These are phyloP conservation scores for Paramyrothecium sp. DNA, from an alignment of 2,329 filamentous ascomycete genomes.

Conservation along the genomic window DNA sequence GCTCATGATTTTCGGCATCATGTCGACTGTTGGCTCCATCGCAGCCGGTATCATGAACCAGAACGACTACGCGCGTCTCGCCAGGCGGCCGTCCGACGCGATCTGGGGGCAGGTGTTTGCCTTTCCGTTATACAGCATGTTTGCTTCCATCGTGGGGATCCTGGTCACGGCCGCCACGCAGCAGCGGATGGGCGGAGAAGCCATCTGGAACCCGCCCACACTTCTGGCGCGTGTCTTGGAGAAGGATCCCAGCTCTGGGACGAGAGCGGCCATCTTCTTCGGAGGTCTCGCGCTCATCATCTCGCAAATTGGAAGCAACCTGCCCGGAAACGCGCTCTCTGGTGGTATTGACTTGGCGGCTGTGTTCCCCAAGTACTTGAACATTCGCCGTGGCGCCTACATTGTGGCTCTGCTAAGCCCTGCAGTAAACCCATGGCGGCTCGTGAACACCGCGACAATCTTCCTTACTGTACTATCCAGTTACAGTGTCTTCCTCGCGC, in stretches of 20 bases:
- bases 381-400: constrained; percentile 36
- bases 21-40: constrained; percentile 35
- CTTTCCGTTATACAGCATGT: constrained; percentile 33
- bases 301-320: constrained; percentile 35
- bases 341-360: constrained; percentile 39
- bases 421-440: constrained; percentile 35
- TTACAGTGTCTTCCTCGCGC: constrained; percentile 35
- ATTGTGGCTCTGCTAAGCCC: constrained; percentile 32
- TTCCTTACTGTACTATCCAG: constrained; percentile 34
- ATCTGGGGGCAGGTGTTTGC: constrained; percentile 32
- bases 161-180: constrained; percentile 38
- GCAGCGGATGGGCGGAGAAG: constrained; percentile 29
- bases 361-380: constrained; percentile 33
- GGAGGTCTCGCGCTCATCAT: constrained; percentile 32
- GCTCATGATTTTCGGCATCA: constrained; percentile 34
- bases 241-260: constrained; percentile 26
- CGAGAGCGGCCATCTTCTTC: constrained; percentile 36
- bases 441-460: constrained; percentile 33
- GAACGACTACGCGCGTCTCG: constrained; percentile 35
- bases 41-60: constrained; percentile 37
- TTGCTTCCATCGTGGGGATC: constrained; percentile 36
- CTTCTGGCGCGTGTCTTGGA: constrained; percentile 30
- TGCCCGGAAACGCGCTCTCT: constrained; percentile 33
- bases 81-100: constrained; percentile 27
- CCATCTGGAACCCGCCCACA: constrained; percentile 36